Percentiles rank a stretch among this genome's conserved stretches.
These are phyloP conservation scores for Cryphonectria naterciae DNA, from an alignment of 2,329 filamentous ascomycete genomes.

Conservation along the genomic window DNA sequence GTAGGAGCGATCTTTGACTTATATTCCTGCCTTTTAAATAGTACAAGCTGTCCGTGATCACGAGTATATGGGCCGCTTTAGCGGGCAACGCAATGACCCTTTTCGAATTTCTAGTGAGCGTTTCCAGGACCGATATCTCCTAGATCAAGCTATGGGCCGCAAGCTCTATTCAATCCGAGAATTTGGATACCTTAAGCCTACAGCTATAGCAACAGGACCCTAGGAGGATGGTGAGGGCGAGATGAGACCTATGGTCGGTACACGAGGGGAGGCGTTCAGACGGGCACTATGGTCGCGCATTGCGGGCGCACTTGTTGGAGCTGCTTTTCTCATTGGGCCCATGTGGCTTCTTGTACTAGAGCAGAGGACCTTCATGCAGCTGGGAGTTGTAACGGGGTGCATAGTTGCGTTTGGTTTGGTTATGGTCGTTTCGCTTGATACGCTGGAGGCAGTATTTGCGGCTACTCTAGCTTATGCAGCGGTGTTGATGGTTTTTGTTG, in stretches of 20 bases:
- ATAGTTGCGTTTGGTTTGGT: conserved; percentile 13
- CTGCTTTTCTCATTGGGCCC: conserved; percentile 8
- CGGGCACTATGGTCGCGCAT: background rate
- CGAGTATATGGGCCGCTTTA: conserved; percentile 5
- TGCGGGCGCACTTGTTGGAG: background rate
- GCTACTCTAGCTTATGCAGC: conserved; percentile 18
- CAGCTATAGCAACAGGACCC: background rate
- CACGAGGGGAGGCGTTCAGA: conserved; percentile 8
- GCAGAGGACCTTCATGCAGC: conserved; percentile 5
- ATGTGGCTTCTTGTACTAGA: conserved; percentile 12
- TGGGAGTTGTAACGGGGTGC: conserved; percentile 6
- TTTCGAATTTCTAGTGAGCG: conserved; percentile 9
- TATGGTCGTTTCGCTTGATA: background rate
- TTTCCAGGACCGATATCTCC: background rate
- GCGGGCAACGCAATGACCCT: background rate
- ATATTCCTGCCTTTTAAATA: too few relatives aligned
- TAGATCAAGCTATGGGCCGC: background rate
- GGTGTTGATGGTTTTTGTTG: conserved; percentile 18
- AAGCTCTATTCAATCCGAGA: background rate
- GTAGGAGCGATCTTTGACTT: too few relatives aligned
- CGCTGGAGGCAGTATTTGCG: conserved; percentile 12
- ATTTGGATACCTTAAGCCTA: background rate
- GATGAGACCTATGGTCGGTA: conserved; percentile 12
- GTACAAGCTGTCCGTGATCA: conserved; percentile 16
- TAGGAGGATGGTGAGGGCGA: conserved; percentile 1